These are phyloP conservation scores for Boeremia lycopersici DNA, from an alignment of 2,329 filamentous ascomycete species.

Conservation along the genomic window DNA sequence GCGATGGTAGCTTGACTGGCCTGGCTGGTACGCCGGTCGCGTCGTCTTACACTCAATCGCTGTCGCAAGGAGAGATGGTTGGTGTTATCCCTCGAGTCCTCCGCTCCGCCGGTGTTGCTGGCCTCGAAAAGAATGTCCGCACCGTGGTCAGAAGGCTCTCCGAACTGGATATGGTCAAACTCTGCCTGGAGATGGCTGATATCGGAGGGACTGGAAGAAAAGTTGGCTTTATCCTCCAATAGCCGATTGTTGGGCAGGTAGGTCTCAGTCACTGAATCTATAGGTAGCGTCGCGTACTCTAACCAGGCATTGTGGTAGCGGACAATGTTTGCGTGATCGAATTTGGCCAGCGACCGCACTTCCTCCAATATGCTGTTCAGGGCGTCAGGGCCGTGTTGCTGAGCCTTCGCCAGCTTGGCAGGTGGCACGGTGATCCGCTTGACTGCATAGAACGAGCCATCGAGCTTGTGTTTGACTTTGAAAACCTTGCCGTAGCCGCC, in stretches of 20 bases:
- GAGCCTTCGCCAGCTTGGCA: slow-evolving; percentile 58
- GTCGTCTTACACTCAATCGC: slow-evolving; percentile 42
- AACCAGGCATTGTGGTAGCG: slow-evolving; percentile 71
- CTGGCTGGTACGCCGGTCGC: slow-evolving; percentile 37
- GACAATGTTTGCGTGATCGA: slow-evolving; percentile 71
- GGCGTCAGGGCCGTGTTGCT: slow-evolving; percentile 58
- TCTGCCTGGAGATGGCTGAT: slow-evolving; percentile 18
- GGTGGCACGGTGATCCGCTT: slow-evolving; percentile 68
- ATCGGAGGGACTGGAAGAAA: slow-evolving; percentile 19
- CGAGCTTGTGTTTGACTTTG: slow-evolving; percentile 65
- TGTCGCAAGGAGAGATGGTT: slow-evolving; percentile 20
- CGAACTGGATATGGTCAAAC: slow-evolving; percentile 25
- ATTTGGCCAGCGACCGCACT: slow-evolving; percentile 64
- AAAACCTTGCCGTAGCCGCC: slow-evolving; percentile 71
- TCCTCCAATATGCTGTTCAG: slow-evolving; percentile 65
- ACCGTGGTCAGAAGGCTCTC: slow-evolving; percentile 26
- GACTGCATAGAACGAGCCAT: slow-evolving; percentile 67
- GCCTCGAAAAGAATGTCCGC: slow-evolving; percentile 40
- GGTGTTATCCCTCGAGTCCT: background rate
- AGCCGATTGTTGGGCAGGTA: slow-evolving; percentile 29
- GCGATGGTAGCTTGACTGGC: slow-evolving; percentile 47
- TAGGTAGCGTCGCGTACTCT: slow-evolving; percentile 50
- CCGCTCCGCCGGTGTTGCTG: slow-evolving; percentile 26
- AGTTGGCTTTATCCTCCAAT: slow-evolving; percentile 27
- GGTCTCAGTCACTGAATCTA: slow-evolving; percentile 11